Conservation (phyloP, 2,329 filamentous ascomycete genomes). For the Periconia sp. region DNA sequence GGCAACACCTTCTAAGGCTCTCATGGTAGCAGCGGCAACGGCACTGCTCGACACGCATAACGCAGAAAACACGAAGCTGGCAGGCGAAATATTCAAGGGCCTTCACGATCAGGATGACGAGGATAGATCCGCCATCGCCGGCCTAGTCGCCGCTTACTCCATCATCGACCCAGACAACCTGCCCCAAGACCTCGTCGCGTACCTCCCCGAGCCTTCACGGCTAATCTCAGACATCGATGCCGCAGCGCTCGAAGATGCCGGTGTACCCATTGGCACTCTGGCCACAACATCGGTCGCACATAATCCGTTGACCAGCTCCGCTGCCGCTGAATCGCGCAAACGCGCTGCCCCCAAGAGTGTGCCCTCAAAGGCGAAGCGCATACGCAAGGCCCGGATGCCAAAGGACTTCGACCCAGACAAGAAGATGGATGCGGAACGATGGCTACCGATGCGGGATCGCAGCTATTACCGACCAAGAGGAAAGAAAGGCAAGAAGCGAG, state of each 20-base stretch:
- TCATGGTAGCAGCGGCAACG: constrained; percentile 75
- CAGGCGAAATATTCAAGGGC: constrained; percentile 76
- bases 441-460: constrained; percentile 87
- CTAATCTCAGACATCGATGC: constrained; percentile 65
- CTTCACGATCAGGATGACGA: constrained; percentile 67
- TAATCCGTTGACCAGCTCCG: constrained; percentile 22
- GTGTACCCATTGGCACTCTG: constrained; percentile 56
- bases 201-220: constrained; percentile 63
- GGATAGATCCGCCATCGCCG: constrained; percentile 73
- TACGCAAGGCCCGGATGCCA: constrained; percentile 63
- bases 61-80: constrained; percentile 66
- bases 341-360: constrained; percentile 43
- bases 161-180: constrained; percentile 60
- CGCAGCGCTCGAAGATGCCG: constrained; percentile 64
- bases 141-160: constrained; percentile 81
- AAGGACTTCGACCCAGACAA: constrained; percentile 77
- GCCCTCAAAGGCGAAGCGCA: constrained; percentile 59
- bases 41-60: constrained; percentile 77
- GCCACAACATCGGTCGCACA: constrained; percentile 36
- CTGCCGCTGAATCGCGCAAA: constrained; percentile 38
- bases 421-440: constrained; percentile 85
- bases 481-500: constrained; percentile 84
- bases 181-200: constrained; percentile 54
- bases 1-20: constrained; percentile 51
- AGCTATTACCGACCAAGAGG: constrained; percentile 89